Base-by-base conservation (phyloP, 192 early-diverging fungal genomes). In the Coemansia nantahalensis region DNA sequence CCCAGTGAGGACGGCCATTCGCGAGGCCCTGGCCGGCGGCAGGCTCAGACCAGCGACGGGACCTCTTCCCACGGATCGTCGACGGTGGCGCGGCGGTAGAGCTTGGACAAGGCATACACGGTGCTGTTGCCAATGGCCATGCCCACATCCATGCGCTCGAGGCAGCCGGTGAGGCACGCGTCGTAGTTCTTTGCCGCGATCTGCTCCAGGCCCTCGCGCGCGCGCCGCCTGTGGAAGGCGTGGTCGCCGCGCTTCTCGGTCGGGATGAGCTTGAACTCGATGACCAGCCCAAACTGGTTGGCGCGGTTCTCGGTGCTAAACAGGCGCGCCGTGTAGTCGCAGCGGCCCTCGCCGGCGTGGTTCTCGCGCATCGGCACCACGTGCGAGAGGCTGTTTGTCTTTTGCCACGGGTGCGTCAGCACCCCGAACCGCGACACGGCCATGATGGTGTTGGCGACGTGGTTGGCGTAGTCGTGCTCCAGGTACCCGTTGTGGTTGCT, bases 391-490 rank as follows among this genome's bases (percentile, higher is more conserved):
- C 45, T 37, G 38, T 59, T 37, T 8, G 51, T 41, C 13, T 53
- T 32, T 32, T 70, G 67, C 26, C 50, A 31, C 3, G 60, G 67
- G 21, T 70, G 67, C 1, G 67, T 59, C 0, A 70, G 60, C 56
- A 62, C 26, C 36, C 68, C 61, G 21, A 58, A 54, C 2, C 55
- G 55, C 8, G 51, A 52, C 19, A 63, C 59, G 17, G 55, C 61
- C 51, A 62, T 43, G 30, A 59, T 32, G 1, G 68, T 54, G 22
- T 58, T 58, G 41, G 68, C 60, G 15, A 71, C 41, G 26, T 63
- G 61, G 56, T 71, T 71, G 44, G 68, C 56, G 32, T 71, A 71
- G 41, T 71, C 68, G 11, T 46, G 55, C 40, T 71, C 60, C 1
- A 21, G 12, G 23, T 53, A 71, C 19, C 40, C 39, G 47, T 63